These are phyloP conservation scores for Penicillium angulare DNA, from an alignment of 495 filamentous ascomycete species.

Conservation along the genomic window DNA sequence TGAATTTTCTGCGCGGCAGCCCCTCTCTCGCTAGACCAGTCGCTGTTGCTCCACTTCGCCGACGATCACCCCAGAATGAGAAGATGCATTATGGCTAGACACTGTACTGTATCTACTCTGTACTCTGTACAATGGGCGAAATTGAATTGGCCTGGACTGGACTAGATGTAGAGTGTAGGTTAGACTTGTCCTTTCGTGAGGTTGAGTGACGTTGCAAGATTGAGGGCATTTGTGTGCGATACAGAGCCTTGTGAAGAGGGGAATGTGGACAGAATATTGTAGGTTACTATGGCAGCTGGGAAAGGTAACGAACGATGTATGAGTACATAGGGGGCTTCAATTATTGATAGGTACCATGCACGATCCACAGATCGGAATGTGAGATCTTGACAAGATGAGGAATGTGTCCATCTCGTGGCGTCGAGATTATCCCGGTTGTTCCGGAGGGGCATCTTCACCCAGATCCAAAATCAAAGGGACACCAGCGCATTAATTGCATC, in stretches of 20 bases:
- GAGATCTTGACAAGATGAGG: not conserved
- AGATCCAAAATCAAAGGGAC: no score
- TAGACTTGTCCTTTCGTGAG: not conserved
- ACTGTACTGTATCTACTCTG: no score
- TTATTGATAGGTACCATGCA: no score
- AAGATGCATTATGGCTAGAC: not conserved
- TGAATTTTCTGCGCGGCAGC: not conserved
- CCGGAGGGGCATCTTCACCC: no score
- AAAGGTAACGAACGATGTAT: no score
- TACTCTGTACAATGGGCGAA: no score
- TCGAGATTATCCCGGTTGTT: no score
- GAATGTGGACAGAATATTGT: no score
- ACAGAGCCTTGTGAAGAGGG: not conserved
- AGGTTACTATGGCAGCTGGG: no score
- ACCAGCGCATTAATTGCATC: no score
- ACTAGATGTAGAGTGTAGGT: not conserved
- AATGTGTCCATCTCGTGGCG: not conserved
- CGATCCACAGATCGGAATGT: not conserved
- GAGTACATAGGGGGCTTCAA: no score
- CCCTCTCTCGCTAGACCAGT: slow-evolving; percentile 4
- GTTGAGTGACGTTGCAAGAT: not conserved
- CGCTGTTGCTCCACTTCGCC: slow-evolving; percentile 5
- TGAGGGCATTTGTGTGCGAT: not conserved
- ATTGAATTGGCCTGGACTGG: not conserved
- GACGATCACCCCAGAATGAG: slow-evolving; percentile 15